A percentile compares a stretch with the other conserved stretches of the same genome.
phyloP scores from a whole-genome alignment of 345 rosid genomes.

The Anastatica hierochuntica region DNA sequence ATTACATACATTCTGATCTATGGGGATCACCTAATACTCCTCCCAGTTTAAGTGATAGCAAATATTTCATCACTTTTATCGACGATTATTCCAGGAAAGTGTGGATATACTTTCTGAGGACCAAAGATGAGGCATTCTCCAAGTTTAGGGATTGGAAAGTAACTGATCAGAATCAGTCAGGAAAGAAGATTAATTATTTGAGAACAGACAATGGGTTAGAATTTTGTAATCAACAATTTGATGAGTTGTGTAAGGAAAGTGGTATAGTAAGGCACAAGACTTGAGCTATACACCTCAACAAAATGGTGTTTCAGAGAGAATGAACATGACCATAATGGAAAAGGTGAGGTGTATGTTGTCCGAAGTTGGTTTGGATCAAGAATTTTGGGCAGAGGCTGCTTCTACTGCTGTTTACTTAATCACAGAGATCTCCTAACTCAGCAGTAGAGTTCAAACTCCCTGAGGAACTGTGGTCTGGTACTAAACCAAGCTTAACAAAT shows the following conservation, averaged over 20 bases:
- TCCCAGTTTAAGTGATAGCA: too few species aligned
- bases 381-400: neutral
- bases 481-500: neutral
- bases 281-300: neutral
- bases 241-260: neutral
- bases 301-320: neutral
- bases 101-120: too few species aligned
- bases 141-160: neutral
- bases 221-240: neutral
- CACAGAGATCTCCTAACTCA: neutral
- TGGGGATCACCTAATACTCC: too few species aligned
- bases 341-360: neutral
- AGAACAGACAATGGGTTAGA: neutral
- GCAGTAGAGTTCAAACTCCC: neutral
- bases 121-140: too few species aligned
- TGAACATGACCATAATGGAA: neutral
- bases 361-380: neutral
- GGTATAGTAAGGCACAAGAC: neutral
- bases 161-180: neutral
- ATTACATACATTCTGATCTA: too few species aligned
- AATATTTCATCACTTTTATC: too few species aligned
- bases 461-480: neutral
- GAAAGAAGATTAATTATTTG: neutral
- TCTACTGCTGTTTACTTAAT: neutral
- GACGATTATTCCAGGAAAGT: too few species aligned